A percentile compares a stretch with the other conserved stretches of the same genome.
phyloP scores from a whole-genome alignment of 129 eudicot species.

The Daucus carota region DNA sequence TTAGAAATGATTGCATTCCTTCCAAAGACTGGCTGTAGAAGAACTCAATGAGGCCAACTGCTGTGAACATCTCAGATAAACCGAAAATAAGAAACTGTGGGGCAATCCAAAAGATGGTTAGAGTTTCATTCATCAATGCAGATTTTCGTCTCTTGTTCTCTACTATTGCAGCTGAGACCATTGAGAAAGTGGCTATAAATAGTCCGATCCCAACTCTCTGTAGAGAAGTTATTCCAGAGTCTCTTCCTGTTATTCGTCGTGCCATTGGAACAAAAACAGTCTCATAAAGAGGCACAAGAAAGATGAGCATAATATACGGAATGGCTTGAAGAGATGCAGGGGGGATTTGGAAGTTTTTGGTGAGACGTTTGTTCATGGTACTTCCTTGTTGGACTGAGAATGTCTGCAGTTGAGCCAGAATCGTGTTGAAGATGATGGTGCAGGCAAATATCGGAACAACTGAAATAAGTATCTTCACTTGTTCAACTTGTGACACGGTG shows the following conservation, averaged over 20 bases:
- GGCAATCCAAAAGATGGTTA: slow-evolving; percentile 73
- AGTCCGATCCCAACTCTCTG: slow-evolving; percentile 73
- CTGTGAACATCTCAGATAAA: slow-evolving; percentile 84
- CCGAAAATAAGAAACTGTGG: slow-evolving; percentile 79
- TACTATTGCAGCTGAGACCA: slow-evolving; percentile 71
- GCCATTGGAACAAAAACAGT: slow-evolving; percentile 56
- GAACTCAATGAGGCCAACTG: slow-evolving; percentile 74
- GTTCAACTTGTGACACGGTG: slow-evolving; percentile 70
- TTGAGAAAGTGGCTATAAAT: slow-evolving; percentile 76
- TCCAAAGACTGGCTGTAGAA: slow-evolving; percentile 68
- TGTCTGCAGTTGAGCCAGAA: slow-evolving; percentile 78
- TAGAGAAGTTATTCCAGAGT: slow-evolving; percentile 67
- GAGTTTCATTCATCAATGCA: slow-evolving; percentile 18
- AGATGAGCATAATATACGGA: slow-evolving; percentile 58
- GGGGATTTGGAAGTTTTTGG: slow-evolving; percentile 51
- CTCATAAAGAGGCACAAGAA: slow-evolving; percentile 69
- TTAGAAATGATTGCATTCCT: slow-evolving; percentile 75
- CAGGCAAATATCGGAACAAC: slow-evolving; percentile 75
- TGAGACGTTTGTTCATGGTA: slow-evolving; percentile 44
- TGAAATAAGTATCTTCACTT: slow-evolving; percentile 62
- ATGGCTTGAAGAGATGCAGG: slow-evolving; percentile 82
- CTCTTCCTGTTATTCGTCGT: slow-evolving; percentile 41
- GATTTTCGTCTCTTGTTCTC: slow-evolving; percentile 55
- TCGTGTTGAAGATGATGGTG: slow-evolving; percentile 78
- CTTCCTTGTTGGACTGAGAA: slow-evolving; percentile 80